phyloP scores from a whole-genome alignment of 306 rosid species.

The Gillenia trifoliata region DNA sequence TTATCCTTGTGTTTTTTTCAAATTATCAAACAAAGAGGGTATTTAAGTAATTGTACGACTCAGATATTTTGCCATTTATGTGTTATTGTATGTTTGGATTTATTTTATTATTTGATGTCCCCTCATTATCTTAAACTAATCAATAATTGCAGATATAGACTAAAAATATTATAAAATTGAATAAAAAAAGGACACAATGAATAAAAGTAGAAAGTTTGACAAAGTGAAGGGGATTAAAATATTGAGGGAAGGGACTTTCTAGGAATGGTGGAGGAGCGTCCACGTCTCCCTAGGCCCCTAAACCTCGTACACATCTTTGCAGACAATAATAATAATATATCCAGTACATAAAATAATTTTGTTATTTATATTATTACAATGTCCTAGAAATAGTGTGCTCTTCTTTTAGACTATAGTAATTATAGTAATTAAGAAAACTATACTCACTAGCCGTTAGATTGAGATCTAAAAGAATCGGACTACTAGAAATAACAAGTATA shows the following conservation, averaged over 20 bases:
- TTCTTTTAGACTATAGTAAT: too few species aligned
- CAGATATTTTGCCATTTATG: neutral
- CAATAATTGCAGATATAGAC: conserved; percentile 32
- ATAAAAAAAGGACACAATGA: conserved; percentile 8
- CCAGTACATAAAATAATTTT: too few species aligned
- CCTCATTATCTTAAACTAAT: neutral
- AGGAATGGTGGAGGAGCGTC: conserved; percentile 60
- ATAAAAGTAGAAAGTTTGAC: conserved; percentile 29
- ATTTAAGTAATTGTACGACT: neutral
- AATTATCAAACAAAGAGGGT: neutral
- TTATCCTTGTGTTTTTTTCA: too few species aligned
- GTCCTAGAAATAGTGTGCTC: neutral
- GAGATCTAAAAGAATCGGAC: too few species aligned
- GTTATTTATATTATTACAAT: too few species aligned
- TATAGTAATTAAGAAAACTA: too few species aligned
- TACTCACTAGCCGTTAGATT: too few species aligned
- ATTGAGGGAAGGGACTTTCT: conserved; percentile 19
- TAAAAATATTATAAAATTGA: conserved; percentile 13
- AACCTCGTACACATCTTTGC: conserved; percentile 74
- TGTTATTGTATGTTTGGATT: too few species aligned
- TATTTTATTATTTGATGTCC: neutral
- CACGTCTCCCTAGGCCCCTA: conserved; percentile 61
- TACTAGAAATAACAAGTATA: neutral
- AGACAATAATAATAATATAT: conserved; percentile 26
- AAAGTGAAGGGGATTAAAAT: conserved; percentile 19